phyloP scores from a whole-genome alignment of 2,329 filamentous ascomycete genomes.

The Exophiala aquamarina region DNA sequence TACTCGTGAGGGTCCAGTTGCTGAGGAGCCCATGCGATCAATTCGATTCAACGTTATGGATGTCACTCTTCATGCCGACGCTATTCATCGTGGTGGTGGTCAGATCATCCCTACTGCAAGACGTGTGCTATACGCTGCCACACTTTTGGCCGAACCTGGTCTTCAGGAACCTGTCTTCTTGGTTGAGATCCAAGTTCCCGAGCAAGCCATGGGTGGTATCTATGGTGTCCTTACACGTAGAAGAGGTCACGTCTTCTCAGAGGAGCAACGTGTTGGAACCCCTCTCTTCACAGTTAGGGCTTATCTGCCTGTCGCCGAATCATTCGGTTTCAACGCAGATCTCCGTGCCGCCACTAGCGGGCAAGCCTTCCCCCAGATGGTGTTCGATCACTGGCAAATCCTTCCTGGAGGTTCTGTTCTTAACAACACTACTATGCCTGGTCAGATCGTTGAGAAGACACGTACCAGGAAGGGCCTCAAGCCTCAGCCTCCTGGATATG shows the following conservation, averaged over 20 bases:
- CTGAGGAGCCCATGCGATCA: slow-evolving; percentile 96
- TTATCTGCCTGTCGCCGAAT: slow-evolving; percentile 94
- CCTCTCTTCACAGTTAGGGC: slow-evolving; percentile 99
- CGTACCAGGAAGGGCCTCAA: slow-evolving; percentile 99
- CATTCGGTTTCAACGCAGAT: slow-evolving; percentile 98
- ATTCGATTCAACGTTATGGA: slow-evolving; percentile 99
- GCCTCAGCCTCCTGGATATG: slow-evolving; percentile 85
- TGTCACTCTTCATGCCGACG: slow-evolving; percentile 99
- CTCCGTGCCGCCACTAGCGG: slow-evolving; percentile 90
- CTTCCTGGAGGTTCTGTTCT: slow-evolving; percentile 91
- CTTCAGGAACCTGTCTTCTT: slow-evolving; percentile 98
- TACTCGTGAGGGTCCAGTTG: slow-evolving; percentile 92
- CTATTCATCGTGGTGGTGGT: slow-evolving; percentile 98
- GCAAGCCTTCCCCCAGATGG: slow-evolving; percentile 97
- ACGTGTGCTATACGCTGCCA: slow-evolving; percentile 93
- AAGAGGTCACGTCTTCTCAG: slow-evolving; percentile 98
- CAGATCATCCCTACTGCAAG: slow-evolving; percentile 97
- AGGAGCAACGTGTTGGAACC: slow-evolving; percentile 97
- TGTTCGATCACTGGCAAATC: slow-evolving; percentile 99
- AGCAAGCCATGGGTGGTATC: slow-evolving; percentile 99
- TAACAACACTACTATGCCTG: slow-evolving; percentile 78
- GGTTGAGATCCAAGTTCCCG: slow-evolving; percentile 98
- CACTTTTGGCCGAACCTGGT: slow-evolving; percentile 86
- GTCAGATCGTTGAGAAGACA: slow-evolving; percentile 80
- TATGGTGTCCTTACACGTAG: slow-evolving; percentile 97